Base-by-base conservation (phyloP, 345 rosid species). In the Carallia pectinifolia region DNA sequence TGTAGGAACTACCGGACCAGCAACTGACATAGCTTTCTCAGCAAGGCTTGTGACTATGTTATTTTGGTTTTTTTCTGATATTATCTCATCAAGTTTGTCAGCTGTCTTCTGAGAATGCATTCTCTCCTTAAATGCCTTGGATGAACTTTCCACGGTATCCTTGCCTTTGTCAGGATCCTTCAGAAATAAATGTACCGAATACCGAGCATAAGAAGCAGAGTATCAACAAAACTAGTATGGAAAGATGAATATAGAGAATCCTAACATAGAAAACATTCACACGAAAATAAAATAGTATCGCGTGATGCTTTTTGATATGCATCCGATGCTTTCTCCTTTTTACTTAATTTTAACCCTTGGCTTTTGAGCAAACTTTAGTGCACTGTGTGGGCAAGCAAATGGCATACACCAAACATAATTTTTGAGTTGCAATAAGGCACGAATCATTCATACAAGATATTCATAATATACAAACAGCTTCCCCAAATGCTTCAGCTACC, bases 1-100 rank as follows among this genome's bases (percentile, higher is more conserved):
- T 61, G 92, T 94, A 66, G 98, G 98, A 61, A 94, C 96, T 53
- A 93, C 95, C 55, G 98, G 97, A 81, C 84, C 84, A 83, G 99
- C 97, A 77, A 90, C 88, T 38, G 96, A 90, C 91, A 94, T 80
- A 58, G 92, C 99, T 85, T 88, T 94, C 88, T 91, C 99, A 34
- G 97, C 97, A 73, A 91, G 86, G 86, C 97, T 90, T 68, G 88
- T 74, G 62, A 89, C 90, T 55, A 84, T 53, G 73, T 77, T 85
- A 50, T 68, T 76, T 67, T 80, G 85, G 58, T 65, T 72, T 69
- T 80, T 85, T 48, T 77, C 87, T 64, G 84, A 70, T 16, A 66
- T 65, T 58, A 65, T 58, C 50, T 77, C 87, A 34, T 77, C 88
- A 59, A 72, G 67, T 44, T 81, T 88, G 50, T 70, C 80, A 44